Conservation (phyloP, 768 basidiomycete genomes). For the Mycena maculata region DNA sequence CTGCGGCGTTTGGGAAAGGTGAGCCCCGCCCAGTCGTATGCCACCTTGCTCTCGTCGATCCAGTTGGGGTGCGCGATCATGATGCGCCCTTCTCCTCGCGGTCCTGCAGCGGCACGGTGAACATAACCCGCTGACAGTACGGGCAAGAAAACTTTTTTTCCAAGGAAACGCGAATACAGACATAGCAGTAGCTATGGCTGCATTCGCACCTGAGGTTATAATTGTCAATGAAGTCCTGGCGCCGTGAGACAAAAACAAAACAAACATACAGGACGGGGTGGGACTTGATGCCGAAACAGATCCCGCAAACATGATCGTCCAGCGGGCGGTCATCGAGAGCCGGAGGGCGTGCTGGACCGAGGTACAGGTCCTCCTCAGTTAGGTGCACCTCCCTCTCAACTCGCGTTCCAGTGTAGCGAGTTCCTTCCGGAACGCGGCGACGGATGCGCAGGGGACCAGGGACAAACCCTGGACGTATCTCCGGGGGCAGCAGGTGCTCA, state of each 20-base stretch:
- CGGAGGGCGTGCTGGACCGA: not conserved
- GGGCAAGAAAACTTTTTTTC: not conserved
- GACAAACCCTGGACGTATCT: too few species aligned
- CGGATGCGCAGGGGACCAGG: too few species aligned
- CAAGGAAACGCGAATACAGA: constrained; percentile 5
- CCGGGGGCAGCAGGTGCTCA: too few species aligned
- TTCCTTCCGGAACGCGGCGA: too few species aligned
- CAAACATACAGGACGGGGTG: not conserved
- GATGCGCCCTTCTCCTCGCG: not conserved
- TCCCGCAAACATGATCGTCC: not conserved
- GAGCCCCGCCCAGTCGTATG: not conserved
- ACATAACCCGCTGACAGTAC: not conserved
- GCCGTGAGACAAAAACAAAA: not conserved
- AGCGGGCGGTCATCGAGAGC: not conserved
- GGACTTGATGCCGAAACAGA: not conserved
- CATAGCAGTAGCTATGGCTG: constrained; percentile 17
- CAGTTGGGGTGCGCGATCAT: too few species aligned
- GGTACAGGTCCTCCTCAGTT: not conserved
- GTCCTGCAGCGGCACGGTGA: not conserved
- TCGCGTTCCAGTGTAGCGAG: too few species aligned
- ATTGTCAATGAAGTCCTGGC: not conserved
- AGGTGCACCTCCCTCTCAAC: too few species aligned
- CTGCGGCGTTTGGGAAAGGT: too few species aligned
- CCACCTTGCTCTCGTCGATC: not conserved
- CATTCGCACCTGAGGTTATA: not conserved